Evolutionary conservation across 208 protist species (phyloP), one percentile per base, ranked within the genome.

Genomic region (Crithidia bombi): DNA sequence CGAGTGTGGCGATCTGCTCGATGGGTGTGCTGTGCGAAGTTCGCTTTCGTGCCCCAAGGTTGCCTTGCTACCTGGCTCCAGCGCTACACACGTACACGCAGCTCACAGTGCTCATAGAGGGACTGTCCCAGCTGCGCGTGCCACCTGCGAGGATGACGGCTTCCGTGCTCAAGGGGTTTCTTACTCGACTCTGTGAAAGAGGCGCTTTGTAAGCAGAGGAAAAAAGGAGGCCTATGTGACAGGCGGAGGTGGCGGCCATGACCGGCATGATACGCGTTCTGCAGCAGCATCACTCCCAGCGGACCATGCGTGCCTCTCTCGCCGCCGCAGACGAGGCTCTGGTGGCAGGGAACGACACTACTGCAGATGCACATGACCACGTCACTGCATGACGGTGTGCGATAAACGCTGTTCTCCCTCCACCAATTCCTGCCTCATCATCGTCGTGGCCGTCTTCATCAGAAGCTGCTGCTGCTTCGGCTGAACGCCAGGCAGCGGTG

Each of bases 81-180:
- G 58, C 58, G 0, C 63, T 84, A 3, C 57, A 62, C 10, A 59
- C 71, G 55, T 66, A 67, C 44, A 35, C 23, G 4, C 77, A 86
- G 38, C 55, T 81, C 19, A 58, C 70, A 10, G 47, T 36, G 28
- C 56, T 82, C 12, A 61, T 86, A 19, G 50, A 73, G n/a, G 80
- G 79, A 10, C 62, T 89, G 15, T 86, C 84, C 1, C 32, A 47
- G 7, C 55, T 89, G 11, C 58, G 35, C 10, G 35, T 84, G 7
- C 68, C 65, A 17, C 80, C 82, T 25, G 15, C 41, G 12, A 73
- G 86, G 72, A 56, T 84, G 3, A 86, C 78, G 1, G 77, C 84
- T 0, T 69, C 86, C 68, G 19, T 89, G 9, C 56, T 89, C 5
- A 73, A 83, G 35, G 15, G 54, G 23, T 79, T 79, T 65, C 49